These are phyloP conservation scores for Mucor indicus DNA, from an alignment of 371 early-diverging fungal genomes.

Conservation along the genomic window DNA sequence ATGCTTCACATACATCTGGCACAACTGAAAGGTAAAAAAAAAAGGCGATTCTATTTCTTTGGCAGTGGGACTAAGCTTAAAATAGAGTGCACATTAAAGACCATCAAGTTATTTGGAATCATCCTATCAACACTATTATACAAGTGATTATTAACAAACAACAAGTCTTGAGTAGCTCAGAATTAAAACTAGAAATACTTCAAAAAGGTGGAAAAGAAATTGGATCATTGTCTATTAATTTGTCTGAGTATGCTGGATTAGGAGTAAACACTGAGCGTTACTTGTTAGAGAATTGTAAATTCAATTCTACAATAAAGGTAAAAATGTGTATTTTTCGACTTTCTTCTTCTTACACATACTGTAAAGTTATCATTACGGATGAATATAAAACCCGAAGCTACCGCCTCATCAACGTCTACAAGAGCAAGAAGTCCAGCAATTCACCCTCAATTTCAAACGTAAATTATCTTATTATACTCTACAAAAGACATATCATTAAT, in stretches of 20 bases:
- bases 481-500: too few relatives aligned
- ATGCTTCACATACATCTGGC: slow-evolving; percentile 2
- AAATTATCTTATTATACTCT: slow-evolving; percentile 14
- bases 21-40: slow-evolving; percentile 6
- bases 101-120: slow-evolving; percentile 53
- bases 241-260: slow-evolving; percentile 45
- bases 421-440: too few relatives aligned
- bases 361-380: slow-evolving; percentile 41
- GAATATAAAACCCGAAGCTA: slow-evolving; percentile 38
- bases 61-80: too few relatives aligned
- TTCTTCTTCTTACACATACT: neutral
- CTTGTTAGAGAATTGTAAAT: slow-evolving; percentile 43
- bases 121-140: slow-evolving; percentile 33
- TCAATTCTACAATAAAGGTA: slow-evolving; percentile 52
- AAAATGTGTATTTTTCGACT: slow-evolving; percentile 5
- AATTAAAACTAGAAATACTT: slow-evolving; percentile 50
- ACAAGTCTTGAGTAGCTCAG: slow-evolving; percentile 54
- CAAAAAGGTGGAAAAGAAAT: slow-evolving; percentile 59
- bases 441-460: slow-evolving; percentile 37
- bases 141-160: slow-evolving; percentile 59
- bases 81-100: slow-evolving; percentile 38
- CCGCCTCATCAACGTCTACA: too few relatives aligned
- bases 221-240: slow-evolving; percentile 42
- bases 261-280: slow-evolving; percentile 37
- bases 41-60: too few relatives aligned